phyloP scores from a whole-genome alignment of 2,329 filamentous ascomycete genomes.

The Rutstroemia sp. region DNA sequence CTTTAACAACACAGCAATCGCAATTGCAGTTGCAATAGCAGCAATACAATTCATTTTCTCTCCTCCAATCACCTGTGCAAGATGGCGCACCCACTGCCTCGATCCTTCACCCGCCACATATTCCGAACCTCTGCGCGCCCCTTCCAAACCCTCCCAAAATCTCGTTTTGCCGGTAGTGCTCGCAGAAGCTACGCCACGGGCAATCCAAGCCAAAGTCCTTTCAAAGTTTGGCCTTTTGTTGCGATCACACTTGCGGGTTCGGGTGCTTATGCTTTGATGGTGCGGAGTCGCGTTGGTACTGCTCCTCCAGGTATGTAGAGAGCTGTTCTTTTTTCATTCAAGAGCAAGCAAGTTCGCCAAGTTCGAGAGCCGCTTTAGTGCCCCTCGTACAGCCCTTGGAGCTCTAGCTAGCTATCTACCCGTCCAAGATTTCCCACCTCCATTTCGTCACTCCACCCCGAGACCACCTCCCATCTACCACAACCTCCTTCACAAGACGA shows the following conservation, averaged over 20 bases:
- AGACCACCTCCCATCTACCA: not conserved
- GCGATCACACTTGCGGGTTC: conserved; percentile 39
- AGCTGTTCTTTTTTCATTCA: not conserved
- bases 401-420: too few relatives aligned
- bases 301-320: conserved; percentile 1
- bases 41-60: not conserved
- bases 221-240: conserved; percentile 33
- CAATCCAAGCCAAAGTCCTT: conserved; percentile 27
- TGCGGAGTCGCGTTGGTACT: conserved; percentile 38
- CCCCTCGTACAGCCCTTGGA: not conserved
- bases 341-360: not conserved
- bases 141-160: conserved; percentile 15
- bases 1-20: not conserved
- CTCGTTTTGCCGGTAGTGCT: conserved; percentile 14
- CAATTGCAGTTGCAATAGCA: not conserved
- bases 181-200: conserved; percentile 26
- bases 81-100: conserved; percentile 24
- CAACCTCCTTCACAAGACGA: not conserved
- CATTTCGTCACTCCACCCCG: not conserved
- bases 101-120: conserved; percentile 21
- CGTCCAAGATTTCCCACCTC: not conserved
- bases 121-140: conserved; percentile 17
- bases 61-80: not conserved
- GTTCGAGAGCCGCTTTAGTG: conserved; percentile 26
- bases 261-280: conserved; percentile 43